Evolutionary conservation across 2,329 filamentous ascomycete genomes (phyloP).

Genomic region (Fusarium sp.): DNA sequence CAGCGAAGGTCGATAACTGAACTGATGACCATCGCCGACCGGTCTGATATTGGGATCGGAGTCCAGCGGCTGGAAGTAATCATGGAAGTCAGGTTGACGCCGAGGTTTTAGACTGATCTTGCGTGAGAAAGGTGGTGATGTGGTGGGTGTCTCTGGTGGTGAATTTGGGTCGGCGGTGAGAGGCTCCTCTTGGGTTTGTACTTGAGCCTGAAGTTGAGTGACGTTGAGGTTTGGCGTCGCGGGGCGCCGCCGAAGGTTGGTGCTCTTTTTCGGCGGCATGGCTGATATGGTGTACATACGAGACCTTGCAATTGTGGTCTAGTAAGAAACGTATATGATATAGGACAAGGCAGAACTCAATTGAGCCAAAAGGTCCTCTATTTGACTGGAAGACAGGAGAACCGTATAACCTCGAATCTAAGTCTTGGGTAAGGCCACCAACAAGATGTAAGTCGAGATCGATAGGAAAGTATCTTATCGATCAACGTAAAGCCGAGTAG

Average conservation of each 20-base stretch:
- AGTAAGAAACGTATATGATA: slow-evolving; percentile 43
- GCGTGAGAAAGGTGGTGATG: slow-evolving; percentile 50
- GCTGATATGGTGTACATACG: slow-evolving; percentile 14
- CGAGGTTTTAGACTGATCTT: slow-evolving; percentile 49
- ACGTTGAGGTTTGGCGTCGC: slow-evolving; percentile 57
- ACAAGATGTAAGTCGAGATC: slow-evolving; percentile 2
- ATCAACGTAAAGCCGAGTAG: slow-evolving; percentile 32
- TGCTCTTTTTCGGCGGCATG: slow-evolving; percentile 50
- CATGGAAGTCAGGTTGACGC: slow-evolving; percentile 49
- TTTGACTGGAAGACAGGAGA: background rate
- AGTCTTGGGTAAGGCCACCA: slow-evolving; percentile 16
- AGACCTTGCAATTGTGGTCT: slow-evolving; percentile 15
- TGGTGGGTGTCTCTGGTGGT: slow-evolving; percentile 60
- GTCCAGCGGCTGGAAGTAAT: slow-evolving; percentile 46
- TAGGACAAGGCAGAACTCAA: slow-evolving; percentile 11
- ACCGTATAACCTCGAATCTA: background rate
- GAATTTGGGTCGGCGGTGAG: slow-evolving; percentile 56
- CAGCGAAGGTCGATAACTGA: slow-evolving; percentile 54
- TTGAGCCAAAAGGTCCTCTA: slow-evolving; percentile 1
- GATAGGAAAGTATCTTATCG: slow-evolving; percentile 43
- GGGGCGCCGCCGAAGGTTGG: slow-evolving; percentile 49
- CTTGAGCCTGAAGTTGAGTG: slow-evolving; percentile 32
- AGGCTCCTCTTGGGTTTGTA: slow-evolving; percentile 41
- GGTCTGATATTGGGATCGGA: slow-evolving; percentile 57
- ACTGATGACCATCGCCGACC: slow-evolving; percentile 55